phyloP scores from a whole-genome alignment of 768 basidiomycete genomes.

The Lactarius quietus region DNA sequence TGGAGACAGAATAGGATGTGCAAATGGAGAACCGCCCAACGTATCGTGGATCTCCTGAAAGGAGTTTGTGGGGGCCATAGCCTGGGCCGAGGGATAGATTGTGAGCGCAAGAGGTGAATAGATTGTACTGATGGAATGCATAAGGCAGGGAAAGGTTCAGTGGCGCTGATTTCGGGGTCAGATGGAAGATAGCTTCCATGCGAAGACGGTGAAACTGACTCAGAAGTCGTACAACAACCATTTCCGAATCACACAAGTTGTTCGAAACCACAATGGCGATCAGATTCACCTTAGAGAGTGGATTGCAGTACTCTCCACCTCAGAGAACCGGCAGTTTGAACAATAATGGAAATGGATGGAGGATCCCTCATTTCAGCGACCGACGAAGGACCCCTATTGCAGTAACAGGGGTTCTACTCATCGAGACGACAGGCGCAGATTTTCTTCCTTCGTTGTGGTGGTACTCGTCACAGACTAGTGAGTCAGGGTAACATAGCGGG shows the following conservation, averaged over 20 bases:
- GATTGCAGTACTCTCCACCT: no score
- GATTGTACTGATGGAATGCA: conserved; percentile 12
- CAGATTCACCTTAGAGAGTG: no score
- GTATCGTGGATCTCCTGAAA: conserved; percentile 2
- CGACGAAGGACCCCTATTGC: neutral
- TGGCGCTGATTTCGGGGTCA: neutral
- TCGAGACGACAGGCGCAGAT: no score
- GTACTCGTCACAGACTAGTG: neutral
- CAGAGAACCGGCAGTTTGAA: no score
- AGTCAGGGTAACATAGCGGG: neutral
- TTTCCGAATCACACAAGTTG: no score
- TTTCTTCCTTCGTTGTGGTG: neutral
- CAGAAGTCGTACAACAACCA: no score
- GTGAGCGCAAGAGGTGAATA: conserved; percentile 16
- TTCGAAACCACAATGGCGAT: no score
- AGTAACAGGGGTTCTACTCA: neutral
- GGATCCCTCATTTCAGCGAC: no score
- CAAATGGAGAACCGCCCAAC: neutral
- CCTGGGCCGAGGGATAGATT: conserved; percentile 11
- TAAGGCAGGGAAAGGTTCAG: neutral
- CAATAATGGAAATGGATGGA: no score
- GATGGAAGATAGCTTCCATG: neutral
- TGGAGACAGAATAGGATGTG: neutral
- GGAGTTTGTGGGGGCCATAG: conserved; percentile 20
- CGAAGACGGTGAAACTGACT: no score